Base-by-base conservation (phyloP, 1,284 basidiomycete species). In the Malassezia pachydermatis region DNA sequence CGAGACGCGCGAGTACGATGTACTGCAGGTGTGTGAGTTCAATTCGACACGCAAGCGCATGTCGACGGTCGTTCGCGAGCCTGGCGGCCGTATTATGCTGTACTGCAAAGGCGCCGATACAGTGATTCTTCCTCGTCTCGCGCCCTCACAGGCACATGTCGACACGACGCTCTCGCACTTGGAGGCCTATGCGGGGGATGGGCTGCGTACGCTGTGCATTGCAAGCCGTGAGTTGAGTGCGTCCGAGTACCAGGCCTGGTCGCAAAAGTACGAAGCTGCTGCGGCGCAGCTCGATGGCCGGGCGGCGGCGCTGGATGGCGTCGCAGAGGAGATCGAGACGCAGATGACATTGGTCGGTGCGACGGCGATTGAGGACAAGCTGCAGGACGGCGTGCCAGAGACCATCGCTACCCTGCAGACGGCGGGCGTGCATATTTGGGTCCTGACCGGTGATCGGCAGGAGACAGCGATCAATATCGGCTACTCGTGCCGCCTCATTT, bases 401-500 rank as follows among this genome's bases (percentile, higher is more conserved):
- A 84, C 94, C 2, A 98, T 99, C 51, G 89, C 96, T 69, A 96
- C 89, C 2, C 74, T 99, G 33, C 94, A 98, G 68, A 87, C 85
- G 78, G 92, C 92, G 23, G 94, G 94, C 0, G 96, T 99, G 75
- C 96, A 96, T 78, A 84, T 98, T 29, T 99, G 94, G 94, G 89
- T 99, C 9, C 75, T 98, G 41, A 98, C 94, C 1, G 94, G 94
- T 2, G 94, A 99, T 73, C 78, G 92, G 55, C 92, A 98, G 75
- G 94, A 99, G 74, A 99, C 94, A 2, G 94, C 94, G 11, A 96
- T 98, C 75, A 98, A 98, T 67, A 98, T 99, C 58, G 94, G 94
- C 41, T 82, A 98, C 78, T 90, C 88, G 2, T 98, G 92, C 76
- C 81, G 88, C 54, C 74, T 98, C 57, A 96, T 98, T 54, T 89